Percentiles rank a stretch among this genome's conserved stretches.
Evolutionary conservation across 768 basidiomycete species (phyloP).

Genomic region (Calvatia gigantea): DNA sequence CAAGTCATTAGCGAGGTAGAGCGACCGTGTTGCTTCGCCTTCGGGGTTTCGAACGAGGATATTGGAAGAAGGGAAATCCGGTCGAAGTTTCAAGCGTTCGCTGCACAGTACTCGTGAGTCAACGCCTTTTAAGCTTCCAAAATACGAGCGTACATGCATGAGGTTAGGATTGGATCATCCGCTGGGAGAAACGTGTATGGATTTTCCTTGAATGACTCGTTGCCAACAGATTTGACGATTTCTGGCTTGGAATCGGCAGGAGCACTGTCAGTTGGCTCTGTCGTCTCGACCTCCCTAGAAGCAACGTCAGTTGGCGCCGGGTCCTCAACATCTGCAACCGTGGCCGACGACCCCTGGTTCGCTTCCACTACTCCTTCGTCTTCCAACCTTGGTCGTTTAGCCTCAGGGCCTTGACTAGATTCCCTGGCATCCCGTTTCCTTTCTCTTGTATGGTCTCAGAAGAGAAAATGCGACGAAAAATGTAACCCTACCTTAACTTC

Average conservation of each 20-base stretch:
- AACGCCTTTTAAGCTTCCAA: neutral
- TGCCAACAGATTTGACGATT: constrained; percentile 18
- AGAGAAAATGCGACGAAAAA: neutral
- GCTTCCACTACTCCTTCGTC: constrained; percentile 8
- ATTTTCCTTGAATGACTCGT: constrained; percentile 75
- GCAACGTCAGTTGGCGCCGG: constrained; percentile 1
- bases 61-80: constrained; percentile 70
- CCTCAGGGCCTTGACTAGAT: constrained; percentile 35
- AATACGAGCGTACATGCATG: constrained; percentile 61
- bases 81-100: constrained; percentile 63
- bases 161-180: constrained; percentile 63
- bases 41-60: constrained; percentile 85
- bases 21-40: constrained; percentile 67
- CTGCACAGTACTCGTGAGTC: constrained; percentile 33
- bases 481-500: neutral
- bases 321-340: neutral
- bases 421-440: constrained; percentile 54
- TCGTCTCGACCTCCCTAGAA: neutral
- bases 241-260: constrained; percentile 17
- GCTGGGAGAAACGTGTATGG: constrained; percentile 81
- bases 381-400: constrained; percentile 45
- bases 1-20: constrained; percentile 86
- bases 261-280: neutral
- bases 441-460: constrained; percentile 22
- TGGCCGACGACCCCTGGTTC: constrained; percentile 1